phyloP scores from a whole-genome alignment of 768 basidiomycete species.

The Multifurca ochricompacta region DNA sequence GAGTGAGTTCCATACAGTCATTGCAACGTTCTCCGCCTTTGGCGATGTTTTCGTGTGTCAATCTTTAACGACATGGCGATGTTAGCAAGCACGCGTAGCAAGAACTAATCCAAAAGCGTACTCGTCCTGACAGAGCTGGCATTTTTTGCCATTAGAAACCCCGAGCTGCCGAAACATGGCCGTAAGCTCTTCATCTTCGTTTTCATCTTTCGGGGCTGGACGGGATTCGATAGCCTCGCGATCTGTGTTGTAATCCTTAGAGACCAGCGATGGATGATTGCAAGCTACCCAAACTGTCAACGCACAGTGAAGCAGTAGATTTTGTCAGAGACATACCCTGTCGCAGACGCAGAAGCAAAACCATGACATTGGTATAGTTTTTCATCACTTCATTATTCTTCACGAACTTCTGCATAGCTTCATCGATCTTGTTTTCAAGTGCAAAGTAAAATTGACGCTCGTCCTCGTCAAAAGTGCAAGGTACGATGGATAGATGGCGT shows the following conservation, averaged over 20 bases:
- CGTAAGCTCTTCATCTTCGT: conserved; percentile 63
- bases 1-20: conserved; percentile 50
- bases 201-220: conserved; percentile 41
- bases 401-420: conserved; percentile 51
- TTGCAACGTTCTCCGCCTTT: conserved; percentile 45
- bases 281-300: conserved; percentile 49
- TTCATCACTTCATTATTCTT: conserved; percentile 40
- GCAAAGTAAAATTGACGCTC: conserved; percentile 77
- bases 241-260: conserved; percentile 67
- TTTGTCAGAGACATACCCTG: conserved; percentile 53
- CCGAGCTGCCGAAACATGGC: conserved; percentile 64
- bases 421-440: conserved; percentile 59
- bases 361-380: conserved; percentile 62
- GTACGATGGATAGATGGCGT: conserved; percentile 59
- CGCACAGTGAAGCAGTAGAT: not conserved
- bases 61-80: conserved; percentile 28
- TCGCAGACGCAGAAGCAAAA: conserved; percentile 71
- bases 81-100: not conserved
- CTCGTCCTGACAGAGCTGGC: conserved; percentile 70
- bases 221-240: conserved; percentile 69
- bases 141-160: conserved; percentile 52
- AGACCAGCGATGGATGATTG: conserved; percentile 79
- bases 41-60: conserved; percentile 30
- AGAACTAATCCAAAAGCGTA: conserved; percentile 32
- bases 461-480: conserved; percentile 67